A percentile compares a stretch with the other conserved stretches of the same genome.
Conservation (phyloP, 345 rosid species). For the Salix koriyanagi region DNA sequence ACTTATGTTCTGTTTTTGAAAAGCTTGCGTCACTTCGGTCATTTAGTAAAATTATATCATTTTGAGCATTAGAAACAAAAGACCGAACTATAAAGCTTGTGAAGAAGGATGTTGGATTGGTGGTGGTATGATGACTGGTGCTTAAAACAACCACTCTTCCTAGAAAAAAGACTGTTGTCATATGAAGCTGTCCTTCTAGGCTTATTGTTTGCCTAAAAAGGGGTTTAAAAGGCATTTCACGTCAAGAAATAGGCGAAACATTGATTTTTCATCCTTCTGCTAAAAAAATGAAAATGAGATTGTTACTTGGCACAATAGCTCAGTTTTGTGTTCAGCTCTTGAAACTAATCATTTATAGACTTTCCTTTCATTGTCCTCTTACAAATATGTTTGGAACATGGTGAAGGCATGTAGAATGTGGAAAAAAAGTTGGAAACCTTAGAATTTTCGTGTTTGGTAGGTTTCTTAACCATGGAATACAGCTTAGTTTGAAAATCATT, state of each 20-base stretch:
- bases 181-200: not conserved
- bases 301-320: not conserved
- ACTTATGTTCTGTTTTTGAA: not conserved
- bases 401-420: not conserved
- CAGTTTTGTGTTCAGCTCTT: not conserved
- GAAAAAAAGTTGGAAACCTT: not conserved
- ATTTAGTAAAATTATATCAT: not conserved
- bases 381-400: too few relatives aligned
- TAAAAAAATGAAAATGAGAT: not conserved
- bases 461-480: not conserved
- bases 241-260: not conserved
- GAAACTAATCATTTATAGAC: not conserved
- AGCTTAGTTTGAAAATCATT: not conserved
- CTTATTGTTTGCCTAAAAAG: not conserved
- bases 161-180: not conserved
- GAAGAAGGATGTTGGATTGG: not conserved
- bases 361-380: not conserved
- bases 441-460: not conserved
- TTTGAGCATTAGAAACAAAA: not conserved
- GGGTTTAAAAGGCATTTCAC: not conserved
- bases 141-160: not conserved
- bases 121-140: not conserved
- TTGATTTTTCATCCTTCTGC: too few relatives aligned
- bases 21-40: not conserved
- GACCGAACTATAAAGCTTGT: not conserved